Evolutionary conservation across 2,329 filamentous ascomycete genomes (phyloP).

Genomic region (Xylariaceae sp.): DNA sequence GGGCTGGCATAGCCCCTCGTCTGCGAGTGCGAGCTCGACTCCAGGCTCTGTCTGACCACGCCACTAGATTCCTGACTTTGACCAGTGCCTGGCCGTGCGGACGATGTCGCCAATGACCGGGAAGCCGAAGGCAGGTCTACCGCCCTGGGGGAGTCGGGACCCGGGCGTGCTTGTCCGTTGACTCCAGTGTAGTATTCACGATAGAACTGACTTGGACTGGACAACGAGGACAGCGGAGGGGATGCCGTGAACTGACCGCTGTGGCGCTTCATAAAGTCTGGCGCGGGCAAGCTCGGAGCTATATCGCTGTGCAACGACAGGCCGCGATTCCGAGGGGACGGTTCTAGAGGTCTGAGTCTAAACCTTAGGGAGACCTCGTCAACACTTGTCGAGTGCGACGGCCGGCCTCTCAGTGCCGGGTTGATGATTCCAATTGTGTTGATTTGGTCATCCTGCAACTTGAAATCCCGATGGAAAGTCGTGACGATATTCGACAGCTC

Average conservation of each 20-base stretch:
- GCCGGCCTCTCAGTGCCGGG: conserved; percentile 57
- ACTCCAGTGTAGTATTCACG: conserved; percentile 46
- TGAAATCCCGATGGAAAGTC: conserved; percentile 74
- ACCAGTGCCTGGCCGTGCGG: conserved; percentile 53
- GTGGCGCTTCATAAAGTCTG: conserved; percentile 59
- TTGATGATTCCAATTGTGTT: conserved; percentile 73
- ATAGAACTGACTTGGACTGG: conserved; percentile 51
- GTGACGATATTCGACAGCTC: conserved; percentile 69
- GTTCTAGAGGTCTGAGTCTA: conserved; percentile 44
- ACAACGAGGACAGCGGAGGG: conserved; percentile 40
- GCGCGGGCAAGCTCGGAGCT: conserved; percentile 57
- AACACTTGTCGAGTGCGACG: conserved; percentile 53
- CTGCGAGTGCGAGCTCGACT: conserved; percentile 36
- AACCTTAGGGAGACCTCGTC: conserved; percentile 46
- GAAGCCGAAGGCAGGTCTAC: conserved; percentile 48
- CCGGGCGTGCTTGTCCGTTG: conserved; percentile 42
- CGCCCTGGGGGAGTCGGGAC: conserved; percentile 52
- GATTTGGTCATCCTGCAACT: conserved; percentile 66
- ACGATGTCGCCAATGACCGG: conserved; percentile 41
- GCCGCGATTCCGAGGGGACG: conserved; percentile 49
- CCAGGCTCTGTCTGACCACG: conserved; percentile 46
- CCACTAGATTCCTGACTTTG: conserved; percentile 53
- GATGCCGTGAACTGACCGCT: conserved; percentile 63
- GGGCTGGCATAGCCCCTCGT: conserved; percentile 50
- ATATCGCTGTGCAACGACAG: conserved; percentile 58